Conservation (phyloP, 352 stramenopile species). For the Phytophthora cactorum region DNA sequence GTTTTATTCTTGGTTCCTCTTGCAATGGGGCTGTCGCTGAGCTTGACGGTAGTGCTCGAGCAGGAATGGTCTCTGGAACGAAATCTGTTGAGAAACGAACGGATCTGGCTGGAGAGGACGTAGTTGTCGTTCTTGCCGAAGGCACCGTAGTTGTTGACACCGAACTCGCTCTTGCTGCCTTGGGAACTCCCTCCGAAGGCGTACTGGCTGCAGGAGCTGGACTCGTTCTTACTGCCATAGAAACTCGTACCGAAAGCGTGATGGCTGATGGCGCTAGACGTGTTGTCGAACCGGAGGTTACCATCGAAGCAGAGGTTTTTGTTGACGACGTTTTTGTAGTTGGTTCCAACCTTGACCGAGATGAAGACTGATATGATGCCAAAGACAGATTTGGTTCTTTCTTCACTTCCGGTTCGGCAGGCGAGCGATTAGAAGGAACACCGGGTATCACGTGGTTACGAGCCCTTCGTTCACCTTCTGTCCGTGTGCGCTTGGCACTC, state of each 20-base stretch:
- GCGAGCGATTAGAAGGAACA: background rate
- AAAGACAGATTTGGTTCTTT: background rate
- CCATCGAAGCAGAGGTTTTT: slow-evolving; percentile 1
- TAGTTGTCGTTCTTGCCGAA: slow-evolving; percentile 3
- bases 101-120: background rate
- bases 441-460: background rate
- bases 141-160: background rate
- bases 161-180: background rate
- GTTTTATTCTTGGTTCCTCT: slow-evolving; percentile 1
- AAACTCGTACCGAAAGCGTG: background rate
- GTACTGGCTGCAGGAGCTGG: background rate
- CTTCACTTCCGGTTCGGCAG: background rate
- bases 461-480: background rate
- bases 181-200: background rate
- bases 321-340: slow-evolving; percentile 1
- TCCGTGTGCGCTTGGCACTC: slow-evolving; percentile 25
- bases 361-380: slow-evolving; percentile 1
- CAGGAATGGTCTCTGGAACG: background rate
- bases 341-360: background rate
- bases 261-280: background rate
- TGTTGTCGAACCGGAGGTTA: background rate
- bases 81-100: slow-evolving; percentile 1
- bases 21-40: background rate
- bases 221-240: background rate
- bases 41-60: background rate